Conservation (phyloP, 257 asterid genomes). For the Gentiana macrophylla region DNA sequence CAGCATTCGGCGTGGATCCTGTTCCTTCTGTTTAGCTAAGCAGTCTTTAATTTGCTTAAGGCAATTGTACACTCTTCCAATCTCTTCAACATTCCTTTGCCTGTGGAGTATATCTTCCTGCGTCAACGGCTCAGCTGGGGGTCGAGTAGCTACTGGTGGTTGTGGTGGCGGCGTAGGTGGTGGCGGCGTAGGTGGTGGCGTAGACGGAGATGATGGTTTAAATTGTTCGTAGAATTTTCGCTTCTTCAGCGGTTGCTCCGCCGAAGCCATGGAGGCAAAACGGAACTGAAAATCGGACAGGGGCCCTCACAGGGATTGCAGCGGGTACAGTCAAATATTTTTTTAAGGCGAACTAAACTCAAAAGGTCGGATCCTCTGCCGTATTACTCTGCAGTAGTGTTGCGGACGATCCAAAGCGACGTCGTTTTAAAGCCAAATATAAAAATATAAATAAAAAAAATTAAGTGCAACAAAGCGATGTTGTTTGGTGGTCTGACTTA, state of each 20-base stretch:
- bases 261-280: slow-evolving; percentile 21
- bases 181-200: slow-evolving; percentile 38
- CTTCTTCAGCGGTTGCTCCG: slow-evolving; percentile 52
- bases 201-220: slow-evolving; percentile 30
- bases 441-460: too few species aligned
- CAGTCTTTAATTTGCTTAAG: slow-evolving; percentile 51
- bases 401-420: too few species aligned
- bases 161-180: slow-evolving; percentile 33
- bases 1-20: slow-evolving; percentile 27
- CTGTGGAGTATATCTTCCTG: slow-evolving; percentile 56
- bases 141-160: slow-evolving; percentile 31
- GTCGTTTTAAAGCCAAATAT: too few species aligned
- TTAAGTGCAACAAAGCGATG: too few species aligned
- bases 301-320: too few species aligned
- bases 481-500: too few species aligned
- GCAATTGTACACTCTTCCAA: slow-evolving; percentile 57
- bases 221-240: slow-evolving; percentile 30
- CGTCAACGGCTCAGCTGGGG: slow-evolving; percentile 48
- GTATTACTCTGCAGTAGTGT: too few species aligned
- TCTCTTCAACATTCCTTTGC: slow-evolving; percentile 73
- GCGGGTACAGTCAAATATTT: too few species aligned
- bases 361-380: too few species aligned
- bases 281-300: too few species aligned
- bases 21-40: slow-evolving; percentile 22
- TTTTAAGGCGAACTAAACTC: too few species aligned